phyloP scores from a whole-genome alignment of 371 early-diverging fungal species.

The Umbelopsis sp. region DNA sequence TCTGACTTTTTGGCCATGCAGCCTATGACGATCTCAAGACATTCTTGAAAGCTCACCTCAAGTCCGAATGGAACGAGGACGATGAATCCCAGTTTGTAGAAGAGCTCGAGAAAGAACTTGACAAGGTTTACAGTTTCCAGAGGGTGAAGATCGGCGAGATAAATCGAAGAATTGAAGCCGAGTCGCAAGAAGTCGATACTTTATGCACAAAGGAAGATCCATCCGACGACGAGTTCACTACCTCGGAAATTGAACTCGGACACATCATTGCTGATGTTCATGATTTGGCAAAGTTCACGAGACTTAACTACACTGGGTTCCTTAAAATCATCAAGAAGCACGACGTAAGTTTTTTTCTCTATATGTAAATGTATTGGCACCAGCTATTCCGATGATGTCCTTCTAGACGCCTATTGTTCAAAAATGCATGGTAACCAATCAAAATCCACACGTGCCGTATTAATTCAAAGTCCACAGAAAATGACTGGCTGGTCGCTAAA shows the following conservation, averaged over 20 bases:
- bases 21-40: constrained; percentile 85
- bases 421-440: constrained; percentile 29
- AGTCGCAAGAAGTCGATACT: constrained; percentile 58
- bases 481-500: constrained; percentile 86
- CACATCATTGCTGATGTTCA: constrained; percentile 90
- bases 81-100: constrained; percentile 90
- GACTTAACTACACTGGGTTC: constrained; percentile 97
- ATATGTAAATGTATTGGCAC: neutral
- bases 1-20: neutral
- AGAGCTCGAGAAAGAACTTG: constrained; percentile 86
- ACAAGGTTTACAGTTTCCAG: constrained; percentile 91
- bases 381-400: neutral
- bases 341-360: constrained; percentile 69
- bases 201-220: constrained; percentile 71
- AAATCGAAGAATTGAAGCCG: constrained; percentile 78
- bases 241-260: constrained; percentile 82
- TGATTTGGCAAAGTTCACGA: constrained; percentile 92
- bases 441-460: constrained; percentile 28
- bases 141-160: constrained; percentile 90
- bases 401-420: neutral
- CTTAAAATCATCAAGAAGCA: constrained; percentile 98
- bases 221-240: constrained; percentile 64
- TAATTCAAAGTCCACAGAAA: constrained; percentile 53
- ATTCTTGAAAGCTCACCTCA: constrained; percentile 63
- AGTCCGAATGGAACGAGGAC: constrained; percentile 63